Evolutionary conservation across 257 asterid genomes (phyloP), one percentile per base, ranked within the genome.

Genomic region (Plantago major): DNA sequence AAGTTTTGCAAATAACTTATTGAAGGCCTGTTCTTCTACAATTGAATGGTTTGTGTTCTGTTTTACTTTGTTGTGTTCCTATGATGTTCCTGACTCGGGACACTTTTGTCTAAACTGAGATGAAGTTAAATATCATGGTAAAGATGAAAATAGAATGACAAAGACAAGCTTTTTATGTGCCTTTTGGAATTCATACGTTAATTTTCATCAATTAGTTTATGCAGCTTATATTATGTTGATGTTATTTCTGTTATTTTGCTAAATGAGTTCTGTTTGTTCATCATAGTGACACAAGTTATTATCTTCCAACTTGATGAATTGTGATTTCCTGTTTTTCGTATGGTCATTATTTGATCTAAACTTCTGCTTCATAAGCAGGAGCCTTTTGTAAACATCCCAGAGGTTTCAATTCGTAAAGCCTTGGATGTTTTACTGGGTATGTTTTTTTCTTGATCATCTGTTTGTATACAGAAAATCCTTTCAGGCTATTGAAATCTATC

Each of bases 311-410:
- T 40, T 17, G 38, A 47, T 49, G 55, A 46, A 61, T 14, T 59
- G 17, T 15, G 10, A 38, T 43, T 17, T 50, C 33, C 15, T 56
- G 37, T 59, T 22, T 40, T 8, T 53, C 30, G 19, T 42, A 17
- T 22, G 56, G 47, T 38, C 46, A 1, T 26, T 52, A 18, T 49
- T 2, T 46, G 55, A 38, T 54, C 43, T 26, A 46, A 50, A 37
- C 68, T 56, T 62, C 42, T 14, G 48, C 66, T 67, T 49, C 63
- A 64, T 70, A 63, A 70, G 69, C 92, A 89, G 97, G 97, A 87
- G 66, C 85, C 82, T 62, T 79, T 61, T 67, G 78, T 74, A 22
- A 84, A 66, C 75, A 89, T 89, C 47, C 95, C 97, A 0, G 94
- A 77, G 60, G 83, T 78, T 59, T 33, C 70, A 48, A 81, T 89